These are phyloP conservation scores for Kwoniella sp. DNA, from an alignment of 768 basidiomycete genomes.

Conservation along the genomic window DNA sequence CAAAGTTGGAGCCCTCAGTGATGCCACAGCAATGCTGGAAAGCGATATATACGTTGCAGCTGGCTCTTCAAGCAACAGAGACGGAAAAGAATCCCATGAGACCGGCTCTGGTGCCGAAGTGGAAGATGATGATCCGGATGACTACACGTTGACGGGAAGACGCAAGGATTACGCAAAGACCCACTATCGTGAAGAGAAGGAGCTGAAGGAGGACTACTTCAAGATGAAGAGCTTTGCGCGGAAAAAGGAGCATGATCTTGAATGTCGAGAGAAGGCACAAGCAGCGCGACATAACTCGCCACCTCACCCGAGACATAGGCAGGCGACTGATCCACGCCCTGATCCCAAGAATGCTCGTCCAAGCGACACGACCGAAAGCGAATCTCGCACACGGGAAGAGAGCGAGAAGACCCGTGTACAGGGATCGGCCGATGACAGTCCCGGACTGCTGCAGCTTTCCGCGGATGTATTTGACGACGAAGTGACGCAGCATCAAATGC, in stretches of 20 bases:
- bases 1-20: not conserved
- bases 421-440: not conserved
- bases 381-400: slow-evolving; percentile 2
- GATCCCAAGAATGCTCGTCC: not conserved
- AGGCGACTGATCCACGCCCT: too few species aligned
- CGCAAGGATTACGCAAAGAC: not conserved
- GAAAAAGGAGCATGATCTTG: too few species aligned
- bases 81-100: not conserved
- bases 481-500: slow-evolving; percentile 14
- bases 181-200: not conserved
- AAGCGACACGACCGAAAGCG: not conserved
- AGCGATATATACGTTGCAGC: not conserved
- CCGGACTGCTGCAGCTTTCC: not conserved
- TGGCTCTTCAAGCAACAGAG: not conserved
- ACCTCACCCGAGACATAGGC: not conserved
- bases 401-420: slow-evolving; percentile 1
- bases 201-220: not conserved
- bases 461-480: slow-evolving; percentile 3
- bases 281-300: not conserved
- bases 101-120: not conserved
- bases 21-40: not conserved
- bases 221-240: not conserved
- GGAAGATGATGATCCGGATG: not conserved
- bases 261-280: not conserved
- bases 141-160: slow-evolving; percentile 2